These are phyloP conservation scores for Fusarium kyushuense DNA, from an alignment of 2,329 filamentous ascomycete species.

Conservation along the genomic window DNA sequence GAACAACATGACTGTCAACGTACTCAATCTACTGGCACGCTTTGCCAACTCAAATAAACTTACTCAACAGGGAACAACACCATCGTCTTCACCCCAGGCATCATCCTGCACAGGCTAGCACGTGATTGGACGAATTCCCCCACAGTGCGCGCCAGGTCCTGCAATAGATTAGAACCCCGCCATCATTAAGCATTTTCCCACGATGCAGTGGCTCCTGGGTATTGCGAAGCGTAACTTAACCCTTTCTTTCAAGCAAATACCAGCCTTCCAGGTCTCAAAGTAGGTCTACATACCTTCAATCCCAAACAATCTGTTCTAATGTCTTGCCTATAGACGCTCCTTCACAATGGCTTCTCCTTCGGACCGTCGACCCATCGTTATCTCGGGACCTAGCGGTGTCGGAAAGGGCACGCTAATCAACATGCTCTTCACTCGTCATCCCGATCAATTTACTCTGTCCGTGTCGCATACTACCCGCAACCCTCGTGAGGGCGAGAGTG, in stretches of 20 bases:
- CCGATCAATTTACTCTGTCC: conserved; percentile 65
- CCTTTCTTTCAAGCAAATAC: conserved; percentile 10
- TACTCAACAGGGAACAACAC: neutral
- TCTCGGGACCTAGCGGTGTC: conserved; percentile 83
- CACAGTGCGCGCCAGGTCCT: conserved; percentile 16
- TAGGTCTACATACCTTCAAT: neutral
- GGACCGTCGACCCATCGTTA: conserved; percentile 75
- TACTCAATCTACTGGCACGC: neutral
- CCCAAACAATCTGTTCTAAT: neutral
- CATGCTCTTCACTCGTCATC: conserved; percentile 71
- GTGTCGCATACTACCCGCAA: conserved; percentile 82
- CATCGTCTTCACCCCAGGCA: conserved; percentile 1
- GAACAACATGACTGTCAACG: neutral
- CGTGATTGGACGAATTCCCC: conserved; percentile 28
- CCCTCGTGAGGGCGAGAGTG: conserved; percentile 79
- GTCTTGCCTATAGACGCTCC: conserved; percentile 11
- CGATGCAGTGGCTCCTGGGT: conserved; percentile 36
- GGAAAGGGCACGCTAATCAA: conserved; percentile 86
- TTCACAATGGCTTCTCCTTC: conserved; percentile 51
- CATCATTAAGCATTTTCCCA: conserved; percentile 27
- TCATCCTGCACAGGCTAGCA: neutral
- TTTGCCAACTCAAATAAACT: neutral
- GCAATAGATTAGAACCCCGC: conserved; percentile 20
- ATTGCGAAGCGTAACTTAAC: conserved; percentile 35
- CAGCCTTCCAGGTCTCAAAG: conserved; percentile 23